A percentile compares a stretch with the other conserved stretches of the same genome.
These are phyloP conservation scores for Aspergillus sp. DNA, from an alignment of 2,329 filamentous ascomycete species.

Conservation along the genomic window DNA sequence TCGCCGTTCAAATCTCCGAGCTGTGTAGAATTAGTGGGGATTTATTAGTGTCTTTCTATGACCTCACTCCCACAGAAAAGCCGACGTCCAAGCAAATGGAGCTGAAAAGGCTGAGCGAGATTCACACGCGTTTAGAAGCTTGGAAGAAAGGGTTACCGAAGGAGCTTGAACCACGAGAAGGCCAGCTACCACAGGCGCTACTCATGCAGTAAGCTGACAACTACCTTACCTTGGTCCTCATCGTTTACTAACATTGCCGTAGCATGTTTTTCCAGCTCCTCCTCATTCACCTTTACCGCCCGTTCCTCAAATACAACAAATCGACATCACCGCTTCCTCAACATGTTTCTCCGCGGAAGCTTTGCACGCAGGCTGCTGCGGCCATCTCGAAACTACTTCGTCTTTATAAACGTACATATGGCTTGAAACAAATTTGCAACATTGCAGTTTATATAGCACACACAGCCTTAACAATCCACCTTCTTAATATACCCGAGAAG, in stretches of 20 bases:
- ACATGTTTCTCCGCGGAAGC: slow-evolving; percentile 84
- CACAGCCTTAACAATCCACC: slow-evolving; percentile 89
- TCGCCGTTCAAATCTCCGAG: slow-evolving; percentile 76
- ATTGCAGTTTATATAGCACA: slow-evolving; percentile 95
- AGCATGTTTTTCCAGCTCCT: slow-evolving; percentile 98
- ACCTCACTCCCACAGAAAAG: slow-evolving; percentile 66
- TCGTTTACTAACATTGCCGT: slow-evolving; percentile 19
- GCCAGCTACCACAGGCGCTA: slow-evolving; percentile 79
- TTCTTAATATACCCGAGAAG: slow-evolving; percentile 90
- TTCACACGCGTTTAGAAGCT: slow-evolving; percentile 84
- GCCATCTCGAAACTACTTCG: slow-evolving; percentile 93
- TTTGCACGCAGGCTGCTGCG: slow-evolving; percentile 86
- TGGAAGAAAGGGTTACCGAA: slow-evolving; percentile 83
- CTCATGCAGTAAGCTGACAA: slow-evolving; percentile 73
- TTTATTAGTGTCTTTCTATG: slow-evolving; percentile 85
- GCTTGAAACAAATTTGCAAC: slow-evolving; percentile 90
- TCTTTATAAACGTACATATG: slow-evolving; percentile 88
- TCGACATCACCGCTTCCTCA: slow-evolving; percentile 76
- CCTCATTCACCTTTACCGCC: slow-evolving; percentile 92
- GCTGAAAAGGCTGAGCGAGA: slow-evolving; percentile 86
- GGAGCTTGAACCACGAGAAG: slow-evolving; percentile 86
- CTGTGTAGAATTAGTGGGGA: slow-evolving; percentile 94
- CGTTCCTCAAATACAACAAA: slow-evolving; percentile 88
- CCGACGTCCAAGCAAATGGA: slow-evolving; percentile 74
- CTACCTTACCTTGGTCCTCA: no score